Evolutionary conservation across 495 filamentous ascomycete genomes (phyloP), one percentile per base, ranked within the genome.

Genomic region (Lepraria neglecta): DNA sequence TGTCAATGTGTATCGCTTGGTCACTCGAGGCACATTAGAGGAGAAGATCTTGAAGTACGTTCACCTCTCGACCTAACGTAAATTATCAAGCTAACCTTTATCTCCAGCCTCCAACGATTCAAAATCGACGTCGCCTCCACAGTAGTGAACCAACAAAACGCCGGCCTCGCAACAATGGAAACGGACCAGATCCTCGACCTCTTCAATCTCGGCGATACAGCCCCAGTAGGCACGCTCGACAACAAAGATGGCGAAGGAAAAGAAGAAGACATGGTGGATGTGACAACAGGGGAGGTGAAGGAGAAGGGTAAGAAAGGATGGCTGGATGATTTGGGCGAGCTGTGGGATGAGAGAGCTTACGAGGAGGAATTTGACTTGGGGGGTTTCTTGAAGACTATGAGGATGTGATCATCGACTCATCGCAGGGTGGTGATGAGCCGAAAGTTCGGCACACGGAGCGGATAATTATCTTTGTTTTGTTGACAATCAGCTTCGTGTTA

Each of bases 101-200:
- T 19, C 11, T 64, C 5, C 67, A 94, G 89, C 68, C 86, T 98
- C 55, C 94, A 98, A 84, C 88, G 95, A 59, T 98, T 98, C 88
- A 98, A 98, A 78, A 94, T 98, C 69, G 94, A 98, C 77, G 94
- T 98, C 43, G 94, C 94, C 55, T 91, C 87, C 60, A 98, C 95
- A 4, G 94, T 98, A 14, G 95, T 98, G 64, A 98, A 98, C 75
- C 94, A 97, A 77, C 94, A 97, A 76, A 98, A 97, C 69, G 92
- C 94, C 10, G 94, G 92, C 17, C 77, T 98, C 9, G 86, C 86
- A 68, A 90, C 90, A 3, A 97, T 97, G 94, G 91, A 97, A 74
- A 98, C 94, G 56, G 94, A 96, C 68, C 90, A 98, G 73, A 92
- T 98, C 64, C 83, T 98, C 1, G 94, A 98, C 70, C 83, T 98